These are phyloP conservation scores for Leccinum barrowsii DNA, from an alignment of 768 basidiomycete species.

Conservation along the genomic window DNA sequence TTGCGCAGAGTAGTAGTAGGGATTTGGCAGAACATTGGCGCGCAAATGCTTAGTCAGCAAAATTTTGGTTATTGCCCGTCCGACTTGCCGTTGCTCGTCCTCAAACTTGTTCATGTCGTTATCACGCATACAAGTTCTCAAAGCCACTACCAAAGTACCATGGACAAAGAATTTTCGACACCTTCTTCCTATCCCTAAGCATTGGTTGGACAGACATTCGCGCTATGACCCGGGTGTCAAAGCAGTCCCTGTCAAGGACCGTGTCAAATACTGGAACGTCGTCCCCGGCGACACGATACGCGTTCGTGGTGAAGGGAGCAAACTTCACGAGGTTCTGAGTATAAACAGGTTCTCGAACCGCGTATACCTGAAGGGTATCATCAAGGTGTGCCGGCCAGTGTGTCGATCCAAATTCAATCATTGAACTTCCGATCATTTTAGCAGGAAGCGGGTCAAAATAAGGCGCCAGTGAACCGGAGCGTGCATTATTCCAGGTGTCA, in stretches of 20 bases:
- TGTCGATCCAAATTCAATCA: not conserved
- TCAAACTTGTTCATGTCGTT: constrained; percentile 22
- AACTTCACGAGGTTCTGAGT: constrained; percentile 65
- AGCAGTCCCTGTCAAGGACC: constrained; percentile 57
- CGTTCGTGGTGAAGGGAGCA: constrained; percentile 59
- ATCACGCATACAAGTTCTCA: constrained; percentile 37
- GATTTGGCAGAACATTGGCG: no score
- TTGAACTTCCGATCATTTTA: constrained; percentile 1
- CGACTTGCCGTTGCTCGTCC: not conserved
- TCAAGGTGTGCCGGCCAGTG: constrained; percentile 24
- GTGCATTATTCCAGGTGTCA: constrained; percentile 82
- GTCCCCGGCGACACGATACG: constrained; percentile 81
- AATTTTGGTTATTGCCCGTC: not conserved
- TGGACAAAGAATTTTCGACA: constrained; percentile 70
- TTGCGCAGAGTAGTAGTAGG: not conserved
- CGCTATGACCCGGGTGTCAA: constrained; percentile 45
- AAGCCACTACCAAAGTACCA: constrained; percentile 47
- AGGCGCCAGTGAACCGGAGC: constrained; percentile 27
- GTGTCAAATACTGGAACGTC: constrained; percentile 86
- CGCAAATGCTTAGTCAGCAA: constrained; percentile 20
- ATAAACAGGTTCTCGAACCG: constrained; percentile 72
- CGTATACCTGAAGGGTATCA: constrained; percentile 51
- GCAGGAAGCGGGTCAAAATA: constrained; percentile 22
- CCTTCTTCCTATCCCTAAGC: constrained; percentile 56
- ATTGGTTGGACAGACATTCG: constrained; percentile 43